Evolutionary conservation across 768 basidiomycete genomes (phyloP).

Genomic region (Suillus spraguei): DNA sequence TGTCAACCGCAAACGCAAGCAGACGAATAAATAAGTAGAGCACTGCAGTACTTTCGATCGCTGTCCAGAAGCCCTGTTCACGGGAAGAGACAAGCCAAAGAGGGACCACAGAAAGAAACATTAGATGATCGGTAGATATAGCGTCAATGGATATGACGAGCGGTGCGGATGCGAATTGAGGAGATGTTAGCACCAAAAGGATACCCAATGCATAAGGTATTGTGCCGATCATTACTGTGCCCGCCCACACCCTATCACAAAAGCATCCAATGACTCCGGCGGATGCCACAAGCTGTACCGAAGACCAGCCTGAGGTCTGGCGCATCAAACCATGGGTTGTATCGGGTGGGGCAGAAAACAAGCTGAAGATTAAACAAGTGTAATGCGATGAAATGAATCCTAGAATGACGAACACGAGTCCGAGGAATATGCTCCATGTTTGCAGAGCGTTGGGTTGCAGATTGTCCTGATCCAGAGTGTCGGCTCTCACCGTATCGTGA

Average conservation of each 20-base stretch:
- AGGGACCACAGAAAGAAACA: neutral
- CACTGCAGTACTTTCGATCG: neutral
- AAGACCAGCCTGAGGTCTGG: neutral
- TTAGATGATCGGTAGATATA: neutral
- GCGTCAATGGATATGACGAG: neutral
- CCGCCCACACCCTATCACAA: neutral
- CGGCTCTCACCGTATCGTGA: neutral
- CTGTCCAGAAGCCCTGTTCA: neutral
- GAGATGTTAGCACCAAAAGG: neutral
- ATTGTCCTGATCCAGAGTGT: neutral
- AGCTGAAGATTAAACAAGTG: neutral
- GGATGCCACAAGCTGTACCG: neutral
- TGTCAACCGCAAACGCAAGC: neutral
- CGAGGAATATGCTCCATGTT: neutral
- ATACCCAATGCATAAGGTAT: neutral
- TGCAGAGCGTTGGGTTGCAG: neutral
- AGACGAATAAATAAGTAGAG: neutral
- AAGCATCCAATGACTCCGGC: neutral
- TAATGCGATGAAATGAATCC: neutral
- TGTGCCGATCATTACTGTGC: neutral
- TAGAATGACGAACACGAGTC: neutral
- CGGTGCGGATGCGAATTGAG: neutral
- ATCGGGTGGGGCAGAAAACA: neutral
- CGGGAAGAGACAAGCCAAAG: neutral
- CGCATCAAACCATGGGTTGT: neutral